Conservation (phyloP, 2,329 filamentous ascomycete genomes). For the Aspergillus intermedius region DNA sequence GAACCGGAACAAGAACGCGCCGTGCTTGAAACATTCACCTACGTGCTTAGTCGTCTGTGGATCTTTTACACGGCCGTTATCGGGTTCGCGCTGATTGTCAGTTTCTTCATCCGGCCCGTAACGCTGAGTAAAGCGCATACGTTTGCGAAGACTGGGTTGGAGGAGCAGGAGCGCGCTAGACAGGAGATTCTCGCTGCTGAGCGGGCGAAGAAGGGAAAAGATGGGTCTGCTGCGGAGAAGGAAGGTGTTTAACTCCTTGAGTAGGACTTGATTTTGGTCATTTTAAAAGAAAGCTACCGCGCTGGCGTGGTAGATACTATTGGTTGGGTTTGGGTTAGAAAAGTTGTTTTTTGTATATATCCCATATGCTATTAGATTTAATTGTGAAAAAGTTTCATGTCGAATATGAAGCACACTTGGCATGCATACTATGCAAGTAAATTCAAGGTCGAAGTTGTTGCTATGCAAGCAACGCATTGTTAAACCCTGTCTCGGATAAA, state of each 20-base stretch:
- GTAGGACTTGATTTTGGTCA: too few species aligned
- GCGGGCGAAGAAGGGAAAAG: constrained; percentile 32
- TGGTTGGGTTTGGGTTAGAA: not conserved
- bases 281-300: not conserved
- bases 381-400: too few species aligned
- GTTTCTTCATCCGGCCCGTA: constrained; percentile 32
- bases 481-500: not conserved
- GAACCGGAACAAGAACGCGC: constrained; percentile 26
- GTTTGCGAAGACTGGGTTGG: constrained; percentile 40
- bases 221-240: not conserved
- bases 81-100: constrained; percentile 32
- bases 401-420: not conserved
- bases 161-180: constrained; percentile 38
- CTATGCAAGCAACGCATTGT: not conserved
- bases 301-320: not conserved
- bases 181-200: constrained; percentile 26
- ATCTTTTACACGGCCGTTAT: constrained; percentile 42
- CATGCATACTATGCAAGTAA: not conserved
- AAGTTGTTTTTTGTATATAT: not conserved
- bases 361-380: not conserved
- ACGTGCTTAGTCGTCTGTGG: constrained; percentile 44
- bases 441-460: not conserved
- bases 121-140: constrained; percentile 38
- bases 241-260: not conserved
- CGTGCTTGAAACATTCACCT: constrained; percentile 38